Conservation (phyloP, 139 green algal genomes). For the Volvox reticuliferus region DNA sequence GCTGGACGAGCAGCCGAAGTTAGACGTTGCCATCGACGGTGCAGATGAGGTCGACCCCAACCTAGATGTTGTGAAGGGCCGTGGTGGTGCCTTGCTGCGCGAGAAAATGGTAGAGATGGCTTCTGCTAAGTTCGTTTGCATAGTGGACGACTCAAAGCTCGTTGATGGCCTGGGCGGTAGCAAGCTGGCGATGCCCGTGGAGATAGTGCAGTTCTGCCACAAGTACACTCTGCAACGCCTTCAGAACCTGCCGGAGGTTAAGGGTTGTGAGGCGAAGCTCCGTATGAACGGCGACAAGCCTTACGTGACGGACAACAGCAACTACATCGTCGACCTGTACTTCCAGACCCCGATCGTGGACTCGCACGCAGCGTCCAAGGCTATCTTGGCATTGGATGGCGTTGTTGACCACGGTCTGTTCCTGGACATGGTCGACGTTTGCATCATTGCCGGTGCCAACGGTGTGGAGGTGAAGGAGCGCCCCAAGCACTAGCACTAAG, state of each 20-base stretch:
- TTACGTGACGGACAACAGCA: slow-evolving; percentile 99
- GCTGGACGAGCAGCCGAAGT: slow-evolving; percentile 93
- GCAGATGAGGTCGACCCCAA: slow-evolving; percentile 97
- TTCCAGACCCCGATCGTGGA: slow-evolving; percentile 90
- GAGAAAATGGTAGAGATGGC: slow-evolving; percentile 99
- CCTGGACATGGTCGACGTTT: slow-evolving; percentile 96
- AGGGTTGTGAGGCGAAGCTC: slow-evolving; percentile 91
- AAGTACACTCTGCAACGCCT: slow-evolving; percentile 86
- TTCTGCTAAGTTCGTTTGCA: slow-evolving; percentile 97
- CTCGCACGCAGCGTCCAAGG: slow-evolving; percentile 80
- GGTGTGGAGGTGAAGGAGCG: slow-evolving; percentile 90
- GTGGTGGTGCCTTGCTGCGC: slow-evolving; percentile 95
- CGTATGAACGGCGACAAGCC: slow-evolving; percentile 94
- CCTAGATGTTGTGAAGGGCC: slow-evolving; percentile 98
- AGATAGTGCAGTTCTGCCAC: slow-evolving; percentile 99
- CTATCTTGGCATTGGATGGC: slow-evolving; percentile 89
- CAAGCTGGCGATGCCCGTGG: slow-evolving; percentile 97
- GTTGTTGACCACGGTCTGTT: slow-evolving; percentile 99
- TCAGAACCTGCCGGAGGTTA: slow-evolving; percentile 76
- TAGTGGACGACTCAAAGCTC: slow-evolving; percentile 99
- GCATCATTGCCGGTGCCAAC: slow-evolving; percentile 93
- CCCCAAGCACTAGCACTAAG: slow-evolving; percentile 45
- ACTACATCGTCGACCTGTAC: slow-evolving; percentile 99
- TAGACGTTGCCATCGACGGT: slow-evolving; percentile 98
- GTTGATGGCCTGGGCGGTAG: slow-evolving; percentile 88